Evolutionary conservation across 2,329 filamentous ascomycete genomes (phyloP), one percentile per base, ranked within the genome.

Genomic region (Colletotrichum aenigma): DNA sequence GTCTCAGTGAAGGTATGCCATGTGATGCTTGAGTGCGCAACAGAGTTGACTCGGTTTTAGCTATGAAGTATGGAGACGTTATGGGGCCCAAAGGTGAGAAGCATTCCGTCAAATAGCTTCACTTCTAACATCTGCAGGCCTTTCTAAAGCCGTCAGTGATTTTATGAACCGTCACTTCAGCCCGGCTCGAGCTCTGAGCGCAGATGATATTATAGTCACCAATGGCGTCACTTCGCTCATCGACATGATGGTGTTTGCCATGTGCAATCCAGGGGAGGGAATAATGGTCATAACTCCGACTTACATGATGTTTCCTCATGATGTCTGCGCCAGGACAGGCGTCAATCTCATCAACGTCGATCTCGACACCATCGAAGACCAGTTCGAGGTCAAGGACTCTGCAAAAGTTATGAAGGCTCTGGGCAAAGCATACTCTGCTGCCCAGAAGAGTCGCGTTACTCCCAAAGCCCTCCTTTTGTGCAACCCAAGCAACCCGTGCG

Each of bases 401-500:
- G 7, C 24, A 8, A 10, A 48, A 4, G 26, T 71, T 13, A 24
- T 56, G 21, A 18, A 38, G 16, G 52, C 34, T 7, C 18, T 67
- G 10, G 3, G 28, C 9, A 21, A 43, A 38, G 55, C 56, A n/a
- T 48, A 72, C 26, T 7, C 15, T 36, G 3, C 48, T 18, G 66
- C 72, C 2, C 43, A 13, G 26, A 24, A 26, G 6, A 8, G 52
- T 4, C 34, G 60, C 16, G 32, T 28, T 24, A 26, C n/a, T 5
- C 58, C 55, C 15, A 66, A 48, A 9, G 32, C 60, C 18, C 36
- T 75, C 26, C 58, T 75, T 18, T 56, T 75, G 15, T 72, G 69
- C n/a, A 75, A 75, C 56, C 69, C 69, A 13, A 62, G 55, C 18
- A 67, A 67, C 32, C 70, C 65, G 8, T 64, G 66, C 30, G 74